Percentiles rank a stretch among this genome's conserved stretches.
Evolutionary conservation across 768 basidiomycete species (phyloP).

Genomic region (Xanthoconium purpureum): DNA sequence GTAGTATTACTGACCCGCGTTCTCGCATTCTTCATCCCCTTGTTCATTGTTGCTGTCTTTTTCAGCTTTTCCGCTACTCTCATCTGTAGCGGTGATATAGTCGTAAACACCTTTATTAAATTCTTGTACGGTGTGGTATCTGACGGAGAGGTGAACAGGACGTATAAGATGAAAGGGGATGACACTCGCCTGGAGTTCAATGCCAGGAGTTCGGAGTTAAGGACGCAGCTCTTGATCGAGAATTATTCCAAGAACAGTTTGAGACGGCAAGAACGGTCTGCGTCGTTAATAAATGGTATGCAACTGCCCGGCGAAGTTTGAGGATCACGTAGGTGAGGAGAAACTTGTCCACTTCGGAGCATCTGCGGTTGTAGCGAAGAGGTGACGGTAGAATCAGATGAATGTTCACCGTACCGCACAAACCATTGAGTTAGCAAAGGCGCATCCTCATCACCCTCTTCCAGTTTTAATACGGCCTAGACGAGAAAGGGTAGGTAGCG

Average conservation of each 20-base stretch:
- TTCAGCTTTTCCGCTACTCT: slow-evolving; percentile 58
- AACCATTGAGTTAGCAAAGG: slow-evolving; percentile 88
- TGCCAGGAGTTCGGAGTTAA: slow-evolving; percentile 95
- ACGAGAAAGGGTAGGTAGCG: neutral
- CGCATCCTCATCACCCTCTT: slow-evolving; percentile 83
- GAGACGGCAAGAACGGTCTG: slow-evolving; percentile 90
- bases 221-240: slow-evolving; percentile 91
- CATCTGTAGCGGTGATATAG: slow-evolving; percentile 97
- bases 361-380: slow-evolving; percentile 40
- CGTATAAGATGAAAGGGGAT: neutral
- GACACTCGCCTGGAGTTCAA: slow-evolving; percentile 74
- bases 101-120: slow-evolving; percentile 99
- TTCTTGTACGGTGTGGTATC: slow-evolving; percentile 96
- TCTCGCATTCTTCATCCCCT: slow-evolving; percentile 33
- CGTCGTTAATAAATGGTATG: slow-evolving; percentile 93
- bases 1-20: slow-evolving; percentile 31
- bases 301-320: slow-evolving; percentile 94
- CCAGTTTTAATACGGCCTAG: slow-evolving; percentile 81
- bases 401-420: slow-evolving; percentile 52
- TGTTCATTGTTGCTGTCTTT: slow-evolving; percentile 49
- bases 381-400: neutral
- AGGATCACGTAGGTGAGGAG: slow-evolving; percentile 93
- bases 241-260: slow-evolving; percentile 99
- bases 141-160: slow-evolving; percentile 27
- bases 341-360: slow-evolving; percentile 96